phyloP scores from a whole-genome alignment of 495 filamentous ascomycete genomes.

The Penicillium lagena region DNA sequence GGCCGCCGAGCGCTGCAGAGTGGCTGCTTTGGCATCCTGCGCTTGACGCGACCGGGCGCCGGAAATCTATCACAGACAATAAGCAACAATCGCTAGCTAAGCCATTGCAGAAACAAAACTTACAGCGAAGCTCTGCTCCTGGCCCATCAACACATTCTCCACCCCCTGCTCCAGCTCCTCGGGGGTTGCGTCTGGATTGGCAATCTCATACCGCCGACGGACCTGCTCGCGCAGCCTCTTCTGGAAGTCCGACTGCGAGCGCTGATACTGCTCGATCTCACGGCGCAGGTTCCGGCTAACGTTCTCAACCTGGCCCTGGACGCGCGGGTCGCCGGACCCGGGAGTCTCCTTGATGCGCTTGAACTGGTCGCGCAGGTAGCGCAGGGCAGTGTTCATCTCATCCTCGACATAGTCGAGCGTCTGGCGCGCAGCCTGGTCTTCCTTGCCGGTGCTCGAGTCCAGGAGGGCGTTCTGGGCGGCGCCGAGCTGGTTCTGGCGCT shows the following conservation, averaged over 20 bases:
- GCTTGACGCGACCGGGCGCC: constrained; percentile 75
- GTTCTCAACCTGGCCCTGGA: constrained; percentile 70
- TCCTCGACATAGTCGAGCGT: constrained; percentile 62
- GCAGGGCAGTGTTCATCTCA: constrained; percentile 76
- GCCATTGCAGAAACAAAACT: constrained; percentile 5
- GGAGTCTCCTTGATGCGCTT: constrained; percentile 74
- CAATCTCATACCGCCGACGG: constrained; percentile 83
- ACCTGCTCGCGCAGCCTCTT: constrained; percentile 74
- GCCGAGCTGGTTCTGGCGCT: constrained; percentile 32
- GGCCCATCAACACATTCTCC: constrained; percentile 57
- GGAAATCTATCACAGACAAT: constrained; percentile 35
- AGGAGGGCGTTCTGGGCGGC: constrained; percentile 36
- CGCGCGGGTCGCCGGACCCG: constrained; percentile 60
- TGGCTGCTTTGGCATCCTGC: constrained; percentile 66
- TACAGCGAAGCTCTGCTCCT: constrained; percentile 69
- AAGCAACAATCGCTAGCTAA: constrained; percentile 10
- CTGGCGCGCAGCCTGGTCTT: constrained; percentile 35
- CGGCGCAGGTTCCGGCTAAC: constrained; percentile 71
- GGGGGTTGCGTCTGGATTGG: constrained; percentile 76
- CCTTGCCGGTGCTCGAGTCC: constrained; percentile 39
- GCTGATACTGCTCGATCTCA: constrained; percentile 75
- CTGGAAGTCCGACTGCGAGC: constrained; percentile 67
- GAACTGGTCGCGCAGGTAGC: constrained; percentile 64
- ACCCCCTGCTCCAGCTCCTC: constrained; percentile 72
- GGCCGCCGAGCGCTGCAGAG: constrained; percentile 76